Base-by-base conservation (phyloP, 108 stramenopile species). In the Nitzschia putrida region DNA sequence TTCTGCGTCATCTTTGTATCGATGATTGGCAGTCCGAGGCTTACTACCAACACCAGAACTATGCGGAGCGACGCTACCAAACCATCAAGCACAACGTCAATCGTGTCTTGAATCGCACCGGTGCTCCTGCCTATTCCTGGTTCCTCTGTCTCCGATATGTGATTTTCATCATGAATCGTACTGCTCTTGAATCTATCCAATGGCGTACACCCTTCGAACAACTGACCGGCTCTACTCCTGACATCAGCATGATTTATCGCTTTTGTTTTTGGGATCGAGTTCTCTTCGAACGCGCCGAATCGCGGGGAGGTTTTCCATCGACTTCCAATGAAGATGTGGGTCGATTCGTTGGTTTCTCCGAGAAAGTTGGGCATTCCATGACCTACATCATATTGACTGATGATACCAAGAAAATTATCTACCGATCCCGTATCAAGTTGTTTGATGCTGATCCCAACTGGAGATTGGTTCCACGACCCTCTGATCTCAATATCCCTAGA, bases 281-380 rank as follows among this genome's bases (percentile, higher is more conserved):
- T 12, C 55, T 57, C 26, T 72, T 45, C 47, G 45, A 25, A 12
- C 21, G 8, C n/a, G 39, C 16, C 13, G 43, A 59, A 7, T 25
- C 20, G 9, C 18, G 53, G 64, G 13, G 26, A 50, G 64, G 23
- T 14, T 69, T 69, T 23, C 68, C 68, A 25, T 54, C 53, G 53
- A 41, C 10, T n/a, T 60, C 68, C 11, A 20, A 10, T 8, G 49
- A 63, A 20, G 21, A 37, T 18, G 16, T 38, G 6, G 77, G 64
- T 47, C 44, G 45, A 8, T 78, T 64, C 42, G 77, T 69, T 34
- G 75, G 75, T 42, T 25, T 79, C 38, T 22, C 69, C 6, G 61
- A 75, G 12, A 22, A 61, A 53, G 75, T 74, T 8, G 79, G 79
- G n/a, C 53, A 80, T 42, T n/a, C 50, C 29, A 67, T 80, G 64